A percentile compares a stretch with the other conserved stretches of the same genome.
phyloP scores from a whole-genome alignment of 306 rosid species.

The Prinsepia uniflora region DNA sequence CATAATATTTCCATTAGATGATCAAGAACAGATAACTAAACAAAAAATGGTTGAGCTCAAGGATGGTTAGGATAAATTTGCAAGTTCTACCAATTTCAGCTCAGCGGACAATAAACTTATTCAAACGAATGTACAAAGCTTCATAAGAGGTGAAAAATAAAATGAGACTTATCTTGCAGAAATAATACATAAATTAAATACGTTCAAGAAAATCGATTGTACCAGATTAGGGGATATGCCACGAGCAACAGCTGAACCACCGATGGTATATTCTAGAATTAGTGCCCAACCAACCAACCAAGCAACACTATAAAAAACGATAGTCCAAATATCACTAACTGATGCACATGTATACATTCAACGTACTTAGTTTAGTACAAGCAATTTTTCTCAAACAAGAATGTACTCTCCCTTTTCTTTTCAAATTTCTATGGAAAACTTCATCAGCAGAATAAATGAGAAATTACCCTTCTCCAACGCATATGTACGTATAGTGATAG shows the following conservation, averaged over 20 bases:
- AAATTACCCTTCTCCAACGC: slow-evolving; percentile 90
- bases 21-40: not conserved
- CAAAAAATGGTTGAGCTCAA: not conserved
- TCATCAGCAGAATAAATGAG: not conserved
- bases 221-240: slow-evolving; percentile 95
- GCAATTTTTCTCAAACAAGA: not conserved
- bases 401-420: not conserved
- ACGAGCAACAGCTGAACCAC: slow-evolving; percentile 88
- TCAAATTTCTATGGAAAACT: not conserved
- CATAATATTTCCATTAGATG: not conserved
- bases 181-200: not conserved
- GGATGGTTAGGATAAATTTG: not conserved
- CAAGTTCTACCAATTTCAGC: slow-evolving; percentile 6
- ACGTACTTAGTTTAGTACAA: not conserved
- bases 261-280: slow-evolving; percentile 82
- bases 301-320: slow-evolving; percentile 60
- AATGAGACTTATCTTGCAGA: not conserved
- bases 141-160: slow-evolving; percentile 11
- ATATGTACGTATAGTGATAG: slow-evolving; percentile 91
- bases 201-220: not conserved
- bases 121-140: slow-evolving; percentile 2
- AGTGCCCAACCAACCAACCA: slow-evolving; percentile 95
- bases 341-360: not conserved
- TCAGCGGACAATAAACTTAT: not conserved
- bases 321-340: slow-evolving; percentile 13